Evolutionary conservation across 2,329 filamentous ascomycete genomes (phyloP), one percentile per base, ranked within the genome.

Genomic region (Chaetomiaceae sp.): DNA sequence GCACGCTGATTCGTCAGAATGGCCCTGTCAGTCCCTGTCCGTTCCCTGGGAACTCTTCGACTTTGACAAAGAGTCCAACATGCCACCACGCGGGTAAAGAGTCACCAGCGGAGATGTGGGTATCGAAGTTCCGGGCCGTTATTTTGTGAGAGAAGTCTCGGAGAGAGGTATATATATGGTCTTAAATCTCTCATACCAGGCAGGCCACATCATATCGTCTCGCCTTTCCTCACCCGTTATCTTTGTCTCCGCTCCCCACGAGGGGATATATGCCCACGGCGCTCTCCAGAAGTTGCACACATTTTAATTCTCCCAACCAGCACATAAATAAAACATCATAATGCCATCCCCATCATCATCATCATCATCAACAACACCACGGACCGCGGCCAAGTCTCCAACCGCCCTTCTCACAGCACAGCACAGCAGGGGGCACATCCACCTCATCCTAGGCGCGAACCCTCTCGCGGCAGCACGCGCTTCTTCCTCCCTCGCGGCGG

Each of bases 401-500:
- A 67, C 69, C 18, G 77, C 85, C 3, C 76, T 95, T 47, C 82
- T 95, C 43, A 86, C 87, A 41, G 84, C 87, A 44, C 77, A 86
- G 60, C 84, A 90, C 66, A 85, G 83, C 64, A 77, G 77, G 46
- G 78, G 75, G 43, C 86, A 89, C 65, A 70, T 91, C 36, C 94
- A 99, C 68, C 77, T 99, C 53, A 82, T 99, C 64, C 71, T 97
- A 58, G 94, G 94, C 54, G 85, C 86, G 30, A 94, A 91, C 64
- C 84, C 92, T 13, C 79, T 99, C 36, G 92, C 94, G n/a, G 86
- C 87, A 48, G 81, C 90, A 29, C 82, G 94, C 62, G 95, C 89
- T 72, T 74, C 80, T 11, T 88, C 89, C 65, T 91, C 89, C 3
- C 71, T 96, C 46, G 81, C 86, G 63, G 87, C 89, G 14, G 92